These are phyloP conservation scores for Lippia alba DNA, from an alignment of 305 asterid genomes.

Conservation along the genomic window DNA sequence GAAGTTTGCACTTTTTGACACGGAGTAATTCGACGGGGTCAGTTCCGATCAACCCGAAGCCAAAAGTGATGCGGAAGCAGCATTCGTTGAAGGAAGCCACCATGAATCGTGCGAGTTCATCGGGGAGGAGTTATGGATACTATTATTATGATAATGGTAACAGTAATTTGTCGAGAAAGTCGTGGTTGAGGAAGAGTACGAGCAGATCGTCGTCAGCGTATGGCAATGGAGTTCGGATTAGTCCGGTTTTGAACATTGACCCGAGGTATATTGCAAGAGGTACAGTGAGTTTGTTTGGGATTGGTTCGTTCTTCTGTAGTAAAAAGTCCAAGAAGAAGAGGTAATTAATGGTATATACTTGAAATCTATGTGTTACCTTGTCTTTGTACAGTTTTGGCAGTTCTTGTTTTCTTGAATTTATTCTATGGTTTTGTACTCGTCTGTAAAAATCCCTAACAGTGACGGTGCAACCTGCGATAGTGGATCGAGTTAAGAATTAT, in stretches of 20 bases:
- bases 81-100: slow-evolving; percentile 56
- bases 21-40: slow-evolving; percentile 93
- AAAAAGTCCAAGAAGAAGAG: slow-evolving; percentile 80
- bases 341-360: slow-evolving; percentile 28
- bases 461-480: neutral
- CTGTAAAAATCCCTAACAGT: neutral
- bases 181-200: slow-evolving; percentile 58
- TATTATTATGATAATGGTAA: slow-evolving; percentile 34
- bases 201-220: slow-evolving; percentile 45
- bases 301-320: slow-evolving; percentile 68
- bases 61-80: slow-evolving; percentile 56
- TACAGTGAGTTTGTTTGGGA: slow-evolving; percentile 63
- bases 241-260: slow-evolving; percentile 75
- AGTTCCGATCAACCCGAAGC: slow-evolving; percentile 62
- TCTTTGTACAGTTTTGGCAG: slow-evolving; percentile 30
- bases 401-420: too few relatives aligned
- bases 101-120: slow-evolving; percentile 36
- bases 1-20: slow-evolving; percentile 59
- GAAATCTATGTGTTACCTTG: neutral
- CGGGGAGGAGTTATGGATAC: slow-evolving; percentile 32
- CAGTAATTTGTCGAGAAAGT: slow-evolving; percentile 37
- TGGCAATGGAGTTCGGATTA: slow-evolving; percentile 63
- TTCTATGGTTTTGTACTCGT: neutral
- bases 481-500: too few relatives aligned
- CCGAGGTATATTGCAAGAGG: slow-evolving; percentile 69